Base-by-base conservation (phyloP, 768 basidiomycete species). In the Termitomyces sp. region DNA sequence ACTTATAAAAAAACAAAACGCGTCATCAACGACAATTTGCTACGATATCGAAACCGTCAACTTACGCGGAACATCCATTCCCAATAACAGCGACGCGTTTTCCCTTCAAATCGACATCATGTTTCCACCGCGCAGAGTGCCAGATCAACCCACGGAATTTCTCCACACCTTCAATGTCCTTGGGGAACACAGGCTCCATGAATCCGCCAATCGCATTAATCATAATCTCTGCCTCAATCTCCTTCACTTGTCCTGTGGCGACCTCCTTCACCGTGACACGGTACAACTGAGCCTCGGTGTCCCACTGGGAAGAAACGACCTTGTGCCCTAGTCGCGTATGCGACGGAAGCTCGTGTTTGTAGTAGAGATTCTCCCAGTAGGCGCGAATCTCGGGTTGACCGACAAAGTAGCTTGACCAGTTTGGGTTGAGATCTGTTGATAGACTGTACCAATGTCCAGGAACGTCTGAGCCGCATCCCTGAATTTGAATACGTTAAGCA, bases 51-150 rank as follows among this genome's bases (percentile, higher is more conserved):
- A 39, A 38, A 4, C 39, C 25, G 45, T 51, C 15, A 33, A 72
- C 76, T 60, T 62, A 83, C 76, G 76, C 83, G 39, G 80, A 82
- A 57, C 79, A 84, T 3, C 83, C 85, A 61, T 85, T 85, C 36
- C 84, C 85, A 62, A 86, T 78, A 13, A 86, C 78, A 1, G 79
- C 84, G 7, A 88, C 75, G 25, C 73, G 69, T 66, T 83, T 84
- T 2, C 77, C 78, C 54, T 68, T 68, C 52, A 86, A 62, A 41
- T 73, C 63, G 16, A 85, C 74, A 60, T 79, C 79, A 46, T 82
- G 79, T 42, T 74, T 67, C 86, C 86, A 79, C 51, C 65, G 61
- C 20, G 80, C 76, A 29, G 83, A 81, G 64, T 86, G 85, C 70
- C 79, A 86, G 16, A 72, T 46, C 11, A 65, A 61, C 2, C 85